Base-by-base conservation (phyloP, 225 moss, liverwort and hornwort species). In the Physcomitrellopsis africana region DNA sequence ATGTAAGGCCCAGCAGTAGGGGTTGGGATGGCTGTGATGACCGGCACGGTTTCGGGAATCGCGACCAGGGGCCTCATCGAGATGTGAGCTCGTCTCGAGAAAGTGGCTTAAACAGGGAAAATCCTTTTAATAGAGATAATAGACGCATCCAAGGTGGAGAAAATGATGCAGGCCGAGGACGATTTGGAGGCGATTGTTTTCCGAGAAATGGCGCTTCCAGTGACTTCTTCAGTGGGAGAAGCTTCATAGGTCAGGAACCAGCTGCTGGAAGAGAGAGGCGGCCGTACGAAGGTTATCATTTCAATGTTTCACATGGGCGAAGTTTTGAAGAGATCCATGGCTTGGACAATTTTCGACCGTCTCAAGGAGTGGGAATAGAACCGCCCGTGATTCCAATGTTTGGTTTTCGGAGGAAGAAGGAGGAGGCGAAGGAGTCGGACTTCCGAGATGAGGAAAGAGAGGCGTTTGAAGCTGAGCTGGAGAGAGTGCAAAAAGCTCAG, bases 381-480 rank as follows among this genome's bases (percentile, higher is more conserved):
- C 81, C 87, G 48, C 82, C 90, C 43, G 77, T 90, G 69, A 77
- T 81, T 51, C 85, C 89, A 19, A 77, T 85, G 62, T 72, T 87
- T 66, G 82, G 91, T 57, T 69, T 86, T 55, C 87, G 90, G 61
- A 92, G 87, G 78, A 93, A 86, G 85, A 99, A 94, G 77, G 93
- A 93, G 64, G 97, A 99, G 76, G 65, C 79, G 24, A 87, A 87
- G 81, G 92, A 91, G 23, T 89, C 84, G 32, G 87, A 91, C 32
- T 87, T 93, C 62, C 95, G 93, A 70, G 97, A 99, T 63, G 86
- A 86, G 49, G 95, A 99, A 81, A 90, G 97, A 73, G 97, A 99
- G 77, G 91, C 93, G 27, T 99, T 99, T 78, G 97, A 99, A 74
- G 97, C 93, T 24, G 97, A 99, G 85, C 83, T 99, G 56, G 97